A percentile compares a stretch with the other conserved stretches of the same genome.
Evolutionary conservation across 2,329 filamentous ascomycete genomes (phyloP).

Genomic region (Uncinocarpus reesii): DNA sequence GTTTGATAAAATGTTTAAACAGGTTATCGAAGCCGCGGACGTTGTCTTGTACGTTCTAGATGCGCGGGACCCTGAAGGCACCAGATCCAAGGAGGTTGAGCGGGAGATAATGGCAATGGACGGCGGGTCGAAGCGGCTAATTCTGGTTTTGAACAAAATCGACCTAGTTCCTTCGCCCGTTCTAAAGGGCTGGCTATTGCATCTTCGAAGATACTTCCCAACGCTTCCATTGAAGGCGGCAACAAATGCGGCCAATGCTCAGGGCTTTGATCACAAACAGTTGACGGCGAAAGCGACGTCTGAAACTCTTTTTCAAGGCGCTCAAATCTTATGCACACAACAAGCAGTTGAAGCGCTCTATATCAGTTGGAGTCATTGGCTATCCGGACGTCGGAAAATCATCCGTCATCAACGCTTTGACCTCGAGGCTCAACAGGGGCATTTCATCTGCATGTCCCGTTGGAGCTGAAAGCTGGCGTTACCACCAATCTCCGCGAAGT

Average conservation of each 20-base stretch:
- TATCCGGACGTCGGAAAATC: slow-evolving; percentile 96
- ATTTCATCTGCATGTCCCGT: slow-evolving; percentile 64
- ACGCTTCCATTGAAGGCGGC: slow-evolving; percentile 82
- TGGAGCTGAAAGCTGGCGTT: slow-evolving; percentile 82
- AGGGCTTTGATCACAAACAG: slow-evolving; percentile 85
- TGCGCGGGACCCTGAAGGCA: slow-evolving; percentile 82
- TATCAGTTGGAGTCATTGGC: slow-evolving; percentile 86
- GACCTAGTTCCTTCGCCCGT: slow-evolving; percentile 75
- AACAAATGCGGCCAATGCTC: slow-evolving; percentile 69
- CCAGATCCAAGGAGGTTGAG: slow-evolving; percentile 81
- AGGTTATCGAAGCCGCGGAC: slow-evolving; percentile 78
- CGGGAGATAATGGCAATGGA: slow-evolving; percentile 83
- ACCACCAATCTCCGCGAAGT: slow-evolving; percentile 81
- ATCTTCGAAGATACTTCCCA: slow-evolving; percentile 82
- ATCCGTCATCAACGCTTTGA: slow-evolving; percentile 88
- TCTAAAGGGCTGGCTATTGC: slow-evolving; percentile 71
- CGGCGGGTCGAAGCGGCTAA: slow-evolving; percentile 71
- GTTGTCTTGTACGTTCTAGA: slow-evolving; percentile 90
- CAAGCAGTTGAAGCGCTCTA: slow-evolving; percentile 75
- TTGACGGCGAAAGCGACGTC: slow-evolving; percentile 80
- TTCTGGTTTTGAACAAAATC: slow-evolving; percentile 91
- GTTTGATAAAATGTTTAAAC: slow-evolving; percentile 93
- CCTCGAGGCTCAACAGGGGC: slow-evolving; percentile 59
- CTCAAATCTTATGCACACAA: slow-evolving; percentile 79
- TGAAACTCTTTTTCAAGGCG: slow-evolving; percentile 70